These are phyloP conservation scores for Oenanthe javanica DNA, from an alignment of 140 eudicot genomes.

Conservation along the genomic window DNA sequence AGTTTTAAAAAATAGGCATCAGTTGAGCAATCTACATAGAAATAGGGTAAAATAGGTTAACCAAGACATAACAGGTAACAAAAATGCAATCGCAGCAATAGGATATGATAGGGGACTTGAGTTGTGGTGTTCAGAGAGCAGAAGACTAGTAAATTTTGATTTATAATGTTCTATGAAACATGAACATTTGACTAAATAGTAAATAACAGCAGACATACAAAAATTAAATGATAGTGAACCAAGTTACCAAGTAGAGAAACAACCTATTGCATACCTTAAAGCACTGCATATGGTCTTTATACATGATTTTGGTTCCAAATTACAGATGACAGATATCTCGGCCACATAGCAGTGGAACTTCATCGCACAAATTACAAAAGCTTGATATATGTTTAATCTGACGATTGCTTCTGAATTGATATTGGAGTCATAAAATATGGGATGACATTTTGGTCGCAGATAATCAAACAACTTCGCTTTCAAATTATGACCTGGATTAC, in stretches of 20 bases:
- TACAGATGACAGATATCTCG: constrained; percentile 33
- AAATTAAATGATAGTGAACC: not conserved
- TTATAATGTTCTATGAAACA: not conserved
- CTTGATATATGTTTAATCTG: constrained; percentile 73
- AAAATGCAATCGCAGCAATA: not conserved
- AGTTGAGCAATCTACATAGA: not conserved
- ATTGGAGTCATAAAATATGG: constrained; percentile 68
- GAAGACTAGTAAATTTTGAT: not conserved
- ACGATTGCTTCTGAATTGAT: constrained; percentile 67
- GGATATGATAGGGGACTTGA: not conserved
- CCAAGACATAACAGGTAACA: not conserved
- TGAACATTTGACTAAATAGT: not conserved
- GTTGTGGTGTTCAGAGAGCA: not conserved
- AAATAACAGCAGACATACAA: not conserved
- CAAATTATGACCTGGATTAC: constrained; percentile 38
- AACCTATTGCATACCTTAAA: constrained; percentile 37
- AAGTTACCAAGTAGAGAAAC: not conserved
- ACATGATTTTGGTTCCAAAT: constrained; percentile 28
- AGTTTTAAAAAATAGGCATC: not conserved
- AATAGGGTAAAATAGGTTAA: not conserved
- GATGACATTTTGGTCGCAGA: constrained; percentile 80
- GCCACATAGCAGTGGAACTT: constrained; percentile 67
- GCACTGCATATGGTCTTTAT: constrained; percentile 39
- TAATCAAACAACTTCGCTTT: constrained; percentile 52
- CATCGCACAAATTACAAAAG: constrained; percentile 80